These are phyloP conservation scores for Rhinocladiella similis DNA, from an alignment of 2,329 filamentous ascomycete species.

Conservation along the genomic window DNA sequence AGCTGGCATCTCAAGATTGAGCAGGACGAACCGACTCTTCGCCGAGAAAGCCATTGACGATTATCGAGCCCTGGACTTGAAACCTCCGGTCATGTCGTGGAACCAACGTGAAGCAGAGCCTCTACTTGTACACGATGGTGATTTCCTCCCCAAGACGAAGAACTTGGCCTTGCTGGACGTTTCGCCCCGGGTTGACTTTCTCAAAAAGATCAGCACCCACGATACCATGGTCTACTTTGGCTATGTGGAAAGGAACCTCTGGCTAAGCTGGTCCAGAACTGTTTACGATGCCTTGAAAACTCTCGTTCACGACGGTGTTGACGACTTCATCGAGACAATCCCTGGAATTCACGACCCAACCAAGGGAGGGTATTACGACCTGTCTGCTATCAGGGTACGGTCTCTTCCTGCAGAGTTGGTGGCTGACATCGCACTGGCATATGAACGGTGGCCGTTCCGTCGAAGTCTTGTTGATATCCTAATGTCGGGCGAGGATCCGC, in stretches of 20 bases:
- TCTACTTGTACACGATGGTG: conserved; percentile 19
- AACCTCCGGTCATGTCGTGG: conserved; percentile 24
- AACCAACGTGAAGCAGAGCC: conserved; percentile 25
- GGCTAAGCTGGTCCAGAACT: conserved; percentile 1
- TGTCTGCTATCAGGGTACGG: conserved; percentile 21
- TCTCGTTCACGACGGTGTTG: conserved; percentile 17
- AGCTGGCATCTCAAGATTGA: conserved; percentile 5
- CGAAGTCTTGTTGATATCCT: conserved; percentile 18
- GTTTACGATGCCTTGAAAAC: conserved; percentile 16
- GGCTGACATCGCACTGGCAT: conserved; percentile 29
- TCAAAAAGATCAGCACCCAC: conserved; percentile 48
- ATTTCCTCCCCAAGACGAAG: conserved; percentile 21
- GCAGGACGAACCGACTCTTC: conserved; percentile 16
- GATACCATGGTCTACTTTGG: conserved; percentile 27
- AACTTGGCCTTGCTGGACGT: conserved; percentile 47
- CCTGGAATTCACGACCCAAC: conserved; percentile 23
- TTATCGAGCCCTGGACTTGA: conserved; percentile 20
- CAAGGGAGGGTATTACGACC: conserved; percentile 26
- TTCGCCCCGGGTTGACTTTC: conserved; percentile 57
- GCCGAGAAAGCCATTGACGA: conserved; percentile 28
- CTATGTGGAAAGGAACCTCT: conserved; percentile 18
- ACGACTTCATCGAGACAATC: conserved; percentile 26
- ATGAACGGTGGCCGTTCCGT: conserved; percentile 28
- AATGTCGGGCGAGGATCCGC: conserved; percentile 9
- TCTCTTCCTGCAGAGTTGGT: conserved; percentile 22